Percentiles rank a stretch among this genome's conserved stretches.
phyloP scores from a whole-genome alignment of 83 land plant genomes.

The Isoetes engelmannii region DNA sequence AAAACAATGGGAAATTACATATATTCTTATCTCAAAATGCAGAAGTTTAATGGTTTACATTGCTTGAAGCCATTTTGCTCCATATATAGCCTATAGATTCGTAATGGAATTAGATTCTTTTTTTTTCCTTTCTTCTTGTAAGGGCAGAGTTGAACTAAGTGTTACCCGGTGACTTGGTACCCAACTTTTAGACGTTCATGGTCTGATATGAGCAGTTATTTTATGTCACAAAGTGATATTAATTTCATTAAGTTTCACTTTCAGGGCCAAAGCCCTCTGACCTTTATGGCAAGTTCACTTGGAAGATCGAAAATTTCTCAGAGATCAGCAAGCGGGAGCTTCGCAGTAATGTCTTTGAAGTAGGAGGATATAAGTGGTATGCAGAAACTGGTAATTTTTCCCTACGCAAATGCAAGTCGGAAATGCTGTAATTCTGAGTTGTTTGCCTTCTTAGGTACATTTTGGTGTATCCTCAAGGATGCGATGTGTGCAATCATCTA shows the following conservation, averaged over 20 bases:
- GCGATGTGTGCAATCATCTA: conserved; percentile 97
- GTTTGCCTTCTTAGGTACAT: conserved; percentile 60
- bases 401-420: not conserved
- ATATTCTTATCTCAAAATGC: no score
- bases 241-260: not conserved
- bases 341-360: conserved; percentile 93
- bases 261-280: conserved; percentile 89
- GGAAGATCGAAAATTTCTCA: conserved; percentile 97
- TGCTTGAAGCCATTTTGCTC: no score
- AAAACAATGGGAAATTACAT: no score
- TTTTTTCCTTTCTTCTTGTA: no score
- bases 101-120: no score
- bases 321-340: conserved; percentile 90
- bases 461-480: conserved; percentile 97
- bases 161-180: no score
- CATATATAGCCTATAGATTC: no score
- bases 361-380: conserved; percentile 98
- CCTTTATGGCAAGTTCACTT: conserved; percentile 85
- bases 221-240: no score
- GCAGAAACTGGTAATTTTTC: conserved; percentile 8
- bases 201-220: no score
- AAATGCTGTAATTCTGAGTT: conserved; percentile 2
- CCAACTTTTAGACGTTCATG: no score
- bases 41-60: no score
- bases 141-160: no score